Percentiles rank a stretch among this genome's conserved stretches.
These are phyloP conservation scores for Gossypium bickii DNA, from an alignment of 345 rosid genomes.

Conservation along the genomic window DNA sequence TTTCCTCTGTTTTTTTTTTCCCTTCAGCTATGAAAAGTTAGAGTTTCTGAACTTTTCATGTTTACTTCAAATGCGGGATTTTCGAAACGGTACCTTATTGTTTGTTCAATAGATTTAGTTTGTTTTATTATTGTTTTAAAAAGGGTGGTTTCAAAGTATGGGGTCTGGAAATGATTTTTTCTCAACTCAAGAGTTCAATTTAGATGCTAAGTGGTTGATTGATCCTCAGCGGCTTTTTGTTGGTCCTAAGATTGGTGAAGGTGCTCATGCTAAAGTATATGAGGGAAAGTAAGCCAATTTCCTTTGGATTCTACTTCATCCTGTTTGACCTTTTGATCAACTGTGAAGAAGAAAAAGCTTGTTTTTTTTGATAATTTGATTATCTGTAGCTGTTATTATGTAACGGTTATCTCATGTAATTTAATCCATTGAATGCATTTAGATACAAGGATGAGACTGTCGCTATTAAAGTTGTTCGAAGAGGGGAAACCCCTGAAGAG, in stretches of 20 bases:
- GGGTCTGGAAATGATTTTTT: slow-evolving; percentile 76
- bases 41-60: neutral
- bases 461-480: slow-evolving; percentile 74
- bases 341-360: neutral
- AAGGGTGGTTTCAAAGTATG: slow-evolving; percentile 34
- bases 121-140: neutral
- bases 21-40: slow-evolving; percentile 14
- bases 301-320: neutral
- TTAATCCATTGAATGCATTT: slow-evolving; percentile 15
- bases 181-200: slow-evolving; percentile 47
- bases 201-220: slow-evolving; percentile 86
- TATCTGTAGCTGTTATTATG: neutral
- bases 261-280: slow-evolving; percentile 98
- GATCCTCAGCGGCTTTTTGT: slow-evolving; percentile 88
- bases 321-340: neutral
- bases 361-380: slow-evolving; percentile 1
- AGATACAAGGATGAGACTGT: slow-evolving; percentile 85
- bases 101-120: slow-evolving; percentile 22
- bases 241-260: slow-evolving; percentile 99
- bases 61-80: slow-evolving; percentile 27
- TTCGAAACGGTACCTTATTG: slow-evolving; percentile 18
- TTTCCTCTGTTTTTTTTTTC: slow-evolving; percentile 6
- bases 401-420: slow-evolving; percentile 7
- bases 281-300: slow-evolving; percentile 88
- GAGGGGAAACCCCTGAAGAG: slow-evolving; percentile 85